Evolutionary conservation across 1,284 basidiomycete genomes (phyloP).

Genomic region (Ganoderma meredithae): DNA sequence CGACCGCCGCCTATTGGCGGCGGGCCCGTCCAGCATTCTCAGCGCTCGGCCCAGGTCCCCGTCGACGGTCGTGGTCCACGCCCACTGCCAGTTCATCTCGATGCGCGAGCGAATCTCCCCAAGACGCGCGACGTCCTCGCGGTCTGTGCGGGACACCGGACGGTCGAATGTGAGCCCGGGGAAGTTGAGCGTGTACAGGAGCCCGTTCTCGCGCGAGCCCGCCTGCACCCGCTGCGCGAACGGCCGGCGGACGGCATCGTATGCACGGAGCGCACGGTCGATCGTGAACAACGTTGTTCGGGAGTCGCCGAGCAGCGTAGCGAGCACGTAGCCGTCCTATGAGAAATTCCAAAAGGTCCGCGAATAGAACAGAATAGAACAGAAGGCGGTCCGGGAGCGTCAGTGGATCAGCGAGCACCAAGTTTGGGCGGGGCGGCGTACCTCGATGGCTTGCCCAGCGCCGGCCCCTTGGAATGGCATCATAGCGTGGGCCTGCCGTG

Average conservation of each 20-base stretch:
- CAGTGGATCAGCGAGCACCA: not conserved
- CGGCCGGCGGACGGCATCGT: conserved; percentile 52
- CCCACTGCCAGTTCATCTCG: conserved; percentile 48
- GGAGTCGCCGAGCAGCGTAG: conserved; percentile 52
- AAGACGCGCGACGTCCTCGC: conserved; percentile 34
- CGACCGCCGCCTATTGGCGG: too few relatives aligned
- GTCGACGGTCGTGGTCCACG: conserved; percentile 48
- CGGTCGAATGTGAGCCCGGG: conserved; percentile 38
- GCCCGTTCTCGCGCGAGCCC: conserved; percentile 41
- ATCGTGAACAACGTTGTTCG: conserved; percentile 45
- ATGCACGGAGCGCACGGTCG: conserved; percentile 46
- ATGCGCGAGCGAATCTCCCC: conserved; percentile 37
- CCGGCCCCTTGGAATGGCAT: conserved; percentile 62
- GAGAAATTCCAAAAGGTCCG: not conserved
- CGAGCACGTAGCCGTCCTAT: conserved; percentile 50
- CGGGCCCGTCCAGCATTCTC: conserved; percentile 34
- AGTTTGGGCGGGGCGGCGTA: conserved; percentile 32
- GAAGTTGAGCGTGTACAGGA: conserved; percentile 44
- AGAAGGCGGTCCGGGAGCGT: not conserved
- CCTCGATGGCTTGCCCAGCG: conserved; percentile 64
- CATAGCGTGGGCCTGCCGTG: conserved; percentile 58
- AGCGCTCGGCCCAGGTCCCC: conserved; percentile 41
- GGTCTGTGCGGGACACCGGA: conserved; percentile 5
- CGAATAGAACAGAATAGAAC: not conserved
- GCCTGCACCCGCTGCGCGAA: conserved; percentile 44